Evolutionary conservation across 352 stramenopile species (phyloP), one percentile per base, ranked within the genome.

Genomic region (Globisporangium spiculum): DNA sequence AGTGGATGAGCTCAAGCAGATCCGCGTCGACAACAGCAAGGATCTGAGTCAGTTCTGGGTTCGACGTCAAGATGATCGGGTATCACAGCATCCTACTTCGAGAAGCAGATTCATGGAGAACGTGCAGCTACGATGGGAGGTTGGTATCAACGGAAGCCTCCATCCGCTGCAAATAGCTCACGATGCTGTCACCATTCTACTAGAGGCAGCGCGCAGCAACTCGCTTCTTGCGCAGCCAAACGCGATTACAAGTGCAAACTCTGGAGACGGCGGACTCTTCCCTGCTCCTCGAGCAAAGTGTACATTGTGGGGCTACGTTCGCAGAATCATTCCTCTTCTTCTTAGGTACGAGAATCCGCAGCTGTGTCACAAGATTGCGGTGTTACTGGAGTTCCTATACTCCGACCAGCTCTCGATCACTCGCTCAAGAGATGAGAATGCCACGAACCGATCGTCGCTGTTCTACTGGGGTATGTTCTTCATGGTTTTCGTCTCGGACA

Each of bases 101-200:
- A 79, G 77, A n/a, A 66, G 24, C 22, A 83, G 72, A 24, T 38
- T 92, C 48, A 80, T 90, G 69, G 76, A 91, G n/a, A 88, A 87
- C 8, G 66, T 80, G 27, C 88, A 96, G 66, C 71, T 96, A 18
- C 84, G 87, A 5, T 96, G 88, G 88, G 83, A 96, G 71, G 63
- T 94, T 10, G 81, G 70, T 0, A 84, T 94, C 63, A 71, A 79
- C 14, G 81, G 84, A 6, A 62, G 56, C 10, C 60, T 93, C 3
- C 64, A 81, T 27, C 66, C 76, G 12, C 75, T 88, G 16, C 83
- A 93, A 63, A 67, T 87, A 6, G 86, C 88, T 7, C 77, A 94
- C 61, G 84, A 96, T 65, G 86, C 88, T 0, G 74, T 89, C 27
- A 81, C 72, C 38, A 80, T 92, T 56, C 55, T 96, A 22, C 68